Conservation (phyloP, 805 yeast species). For the Yarrowia yakushimensis region DNA sequence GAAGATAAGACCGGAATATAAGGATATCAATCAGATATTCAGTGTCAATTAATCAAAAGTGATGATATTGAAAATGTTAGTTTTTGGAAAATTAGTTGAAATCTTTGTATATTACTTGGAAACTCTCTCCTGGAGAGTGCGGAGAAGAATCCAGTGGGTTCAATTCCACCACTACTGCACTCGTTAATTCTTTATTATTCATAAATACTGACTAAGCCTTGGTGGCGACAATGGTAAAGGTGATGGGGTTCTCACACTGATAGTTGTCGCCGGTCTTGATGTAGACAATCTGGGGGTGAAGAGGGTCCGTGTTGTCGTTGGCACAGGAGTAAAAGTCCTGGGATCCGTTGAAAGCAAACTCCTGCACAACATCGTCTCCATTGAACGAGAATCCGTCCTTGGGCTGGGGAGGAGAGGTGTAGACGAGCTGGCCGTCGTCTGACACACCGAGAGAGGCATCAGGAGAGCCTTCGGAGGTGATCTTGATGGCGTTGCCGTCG, state of each 20-base stretch:
- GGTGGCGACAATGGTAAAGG: conserved; percentile 6
- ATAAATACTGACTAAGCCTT: not conserved
- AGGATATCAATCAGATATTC: too few relatives aligned
- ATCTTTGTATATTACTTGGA: too few relatives aligned
- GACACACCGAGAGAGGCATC: not conserved
- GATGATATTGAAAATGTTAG: too few relatives aligned
- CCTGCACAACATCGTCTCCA: not conserved
- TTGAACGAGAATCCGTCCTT: not conserved
- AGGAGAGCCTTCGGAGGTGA: not conserved
- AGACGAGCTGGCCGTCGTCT: not conserved
- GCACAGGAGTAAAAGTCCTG: not conserved
- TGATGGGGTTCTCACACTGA: not conserved
- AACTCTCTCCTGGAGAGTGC: too few relatives aligned
- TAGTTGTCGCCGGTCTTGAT: not conserved
- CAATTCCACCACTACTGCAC: too few relatives aligned
- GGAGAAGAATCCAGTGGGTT: too few relatives aligned
- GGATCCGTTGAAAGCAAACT: not conserved
- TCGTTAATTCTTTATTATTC: too few relatives aligned
- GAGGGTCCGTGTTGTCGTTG: not conserved
- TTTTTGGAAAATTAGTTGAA: too few relatives aligned
- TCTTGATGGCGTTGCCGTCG: not conserved
- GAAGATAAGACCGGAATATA: too few relatives aligned
- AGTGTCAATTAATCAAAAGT: too few relatives aligned
- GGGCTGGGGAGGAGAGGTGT: not conserved
- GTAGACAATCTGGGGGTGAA: not conserved